Base-by-base conservation (phyloP, 164 flowering plant genomes). In the Piper longum region DNA sequence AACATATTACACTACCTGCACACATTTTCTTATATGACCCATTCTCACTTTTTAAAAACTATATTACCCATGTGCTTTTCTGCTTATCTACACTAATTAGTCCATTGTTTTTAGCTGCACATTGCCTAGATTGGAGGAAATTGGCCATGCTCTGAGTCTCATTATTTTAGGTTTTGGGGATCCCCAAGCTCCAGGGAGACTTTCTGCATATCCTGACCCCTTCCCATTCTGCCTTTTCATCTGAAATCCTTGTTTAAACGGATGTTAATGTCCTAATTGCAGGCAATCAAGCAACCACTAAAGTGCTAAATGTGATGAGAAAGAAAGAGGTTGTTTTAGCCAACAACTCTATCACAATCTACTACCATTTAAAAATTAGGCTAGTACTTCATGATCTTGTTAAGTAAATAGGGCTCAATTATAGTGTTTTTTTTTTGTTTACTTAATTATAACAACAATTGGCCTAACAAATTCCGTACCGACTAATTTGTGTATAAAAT, bases 121-220 rank as follows among this genome's bases (percentile, higher is more conserved):
- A 57, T 39, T 65, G 67, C 67, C 62, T 57, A 57, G 67, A 57
- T 44, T 57, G 43, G n/a, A 57, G 67, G 43, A 65, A 58, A 61
- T 64, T 41, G 45, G 39, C 56, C 66, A 39, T 58, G 67, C 61
- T 65, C 55, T 57, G 43, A 13, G 12, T 5, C 26, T 5, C 51
- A 56, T 8, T 64, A 41, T 58, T 65, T 12, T 64, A 56, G 44
- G 57, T 5, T 26, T 26, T 64, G 44, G 45, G 62, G 67, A 65
- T 65, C 67, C 62, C 67, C 16, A 65, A 54, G 52, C 52, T 48
- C 52, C 52, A 48, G 36, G 52, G 52, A 2, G 60, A 16, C 39
- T 56, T 54, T 65, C 58, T 65, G 36, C 57, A 55, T 41, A 43
- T 45, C 61, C 48, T 44, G 43, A 2, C 43, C 61, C 54, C 39